Percentiles rank a stretch among this genome's conserved stretches.
These are phyloP conservation scores for Pseudocercospora macadamiae DNA, from an alignment of 2,329 filamentous ascomycete genomes.

Conservation along the genomic window DNA sequence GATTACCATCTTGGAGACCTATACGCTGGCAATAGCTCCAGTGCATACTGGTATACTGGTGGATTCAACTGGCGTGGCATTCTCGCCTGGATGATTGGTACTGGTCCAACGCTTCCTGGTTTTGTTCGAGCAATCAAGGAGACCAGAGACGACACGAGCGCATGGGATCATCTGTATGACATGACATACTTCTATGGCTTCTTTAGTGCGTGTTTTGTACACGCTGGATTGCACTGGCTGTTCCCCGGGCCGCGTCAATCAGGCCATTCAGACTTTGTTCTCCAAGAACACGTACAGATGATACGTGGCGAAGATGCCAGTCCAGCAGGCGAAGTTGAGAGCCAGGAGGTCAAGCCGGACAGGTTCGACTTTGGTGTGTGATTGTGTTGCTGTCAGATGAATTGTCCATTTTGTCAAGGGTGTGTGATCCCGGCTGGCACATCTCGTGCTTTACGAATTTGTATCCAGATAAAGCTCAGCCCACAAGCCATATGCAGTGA, in stretches of 20 bases:
- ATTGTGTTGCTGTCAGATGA: neutral
- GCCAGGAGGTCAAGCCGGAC: conserved; percentile 1
- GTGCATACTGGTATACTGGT: conserved; percentile 25
- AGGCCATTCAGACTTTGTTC: conserved; percentile 18
- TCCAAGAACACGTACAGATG: conserved; percentile 19
- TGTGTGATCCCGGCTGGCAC: too few relatives aligned
- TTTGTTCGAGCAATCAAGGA: conserved; percentile 20
- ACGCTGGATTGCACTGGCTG: conserved; percentile 9
- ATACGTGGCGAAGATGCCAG: neutral
- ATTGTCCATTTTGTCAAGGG: too few relatives aligned
- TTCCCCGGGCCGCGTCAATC: conserved; percentile 19
- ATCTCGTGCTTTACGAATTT: too few relatives aligned
- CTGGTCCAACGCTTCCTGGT: conserved; percentile 21
- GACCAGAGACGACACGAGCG: conserved; percentile 6
- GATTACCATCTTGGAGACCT: conserved; percentile 26
- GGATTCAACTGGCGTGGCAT: conserved; percentile 30
- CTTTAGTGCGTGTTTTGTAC: conserved; percentile 14
- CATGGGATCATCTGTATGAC: conserved; percentile 21
- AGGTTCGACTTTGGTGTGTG: neutral
- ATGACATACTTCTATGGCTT: conserved; percentile 27
- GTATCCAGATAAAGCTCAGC: too few relatives aligned
- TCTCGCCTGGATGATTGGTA: conserved; percentile 23
- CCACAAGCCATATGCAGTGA: too few relatives aligned
- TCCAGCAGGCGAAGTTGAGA: neutral
- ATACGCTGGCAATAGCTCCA: conserved; percentile 20